phyloP scores from a whole-genome alignment of 106 monocot species.

The Narthecium ossifragum region DNA sequence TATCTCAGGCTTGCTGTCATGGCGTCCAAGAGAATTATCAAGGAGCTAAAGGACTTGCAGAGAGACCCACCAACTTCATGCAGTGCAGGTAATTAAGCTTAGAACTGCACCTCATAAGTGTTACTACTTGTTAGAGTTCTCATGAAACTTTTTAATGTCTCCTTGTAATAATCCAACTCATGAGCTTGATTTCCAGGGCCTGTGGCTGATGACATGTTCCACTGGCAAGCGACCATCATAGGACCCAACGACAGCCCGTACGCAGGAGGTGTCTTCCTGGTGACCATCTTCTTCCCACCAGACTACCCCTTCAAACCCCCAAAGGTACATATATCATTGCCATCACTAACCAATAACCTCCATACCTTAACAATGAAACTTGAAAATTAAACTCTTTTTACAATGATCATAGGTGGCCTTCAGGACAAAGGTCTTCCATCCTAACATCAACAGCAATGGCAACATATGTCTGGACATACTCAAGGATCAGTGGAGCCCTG shows the following conservation, averaged over 20 bases:
- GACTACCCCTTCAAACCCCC: conserved; percentile 15
- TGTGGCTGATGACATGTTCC: conserved; percentile 15
- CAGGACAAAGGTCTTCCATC: conserved; percentile 12
- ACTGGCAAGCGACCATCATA: conserved; percentile 13
- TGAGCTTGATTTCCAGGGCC: conserved; percentile 2
- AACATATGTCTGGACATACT: conserved; percentile 16
- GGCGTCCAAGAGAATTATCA: conserved; percentile 9
- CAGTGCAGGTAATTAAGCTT: not conserved
- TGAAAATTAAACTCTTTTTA: not conserved
- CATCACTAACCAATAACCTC: not conserved
- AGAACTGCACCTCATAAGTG: too few relatives aligned
- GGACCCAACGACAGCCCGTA: conserved; percentile 11
- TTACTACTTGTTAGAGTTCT: too few relatives aligned
- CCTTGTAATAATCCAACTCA: too few relatives aligned
- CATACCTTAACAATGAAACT: not conserved
- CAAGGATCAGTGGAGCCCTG: conserved; percentile 13
- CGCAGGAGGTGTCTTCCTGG: conserved; percentile 11
- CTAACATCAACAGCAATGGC: conserved; percentile 17
- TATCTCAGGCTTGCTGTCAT: conserved; percentile 1
- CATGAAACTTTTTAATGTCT: too few relatives aligned
- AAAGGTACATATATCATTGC: not conserved
- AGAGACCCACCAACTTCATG: conserved; percentile 7
- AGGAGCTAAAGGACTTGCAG: conserved; percentile 13
- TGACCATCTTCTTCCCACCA: conserved; percentile 13
- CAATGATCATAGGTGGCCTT: conserved; percentile 7